These are phyloP conservation scores for Macaranga tanarius DNA, from an alignment of 441 rosid genomes.

Conservation along the genomic window DNA sequence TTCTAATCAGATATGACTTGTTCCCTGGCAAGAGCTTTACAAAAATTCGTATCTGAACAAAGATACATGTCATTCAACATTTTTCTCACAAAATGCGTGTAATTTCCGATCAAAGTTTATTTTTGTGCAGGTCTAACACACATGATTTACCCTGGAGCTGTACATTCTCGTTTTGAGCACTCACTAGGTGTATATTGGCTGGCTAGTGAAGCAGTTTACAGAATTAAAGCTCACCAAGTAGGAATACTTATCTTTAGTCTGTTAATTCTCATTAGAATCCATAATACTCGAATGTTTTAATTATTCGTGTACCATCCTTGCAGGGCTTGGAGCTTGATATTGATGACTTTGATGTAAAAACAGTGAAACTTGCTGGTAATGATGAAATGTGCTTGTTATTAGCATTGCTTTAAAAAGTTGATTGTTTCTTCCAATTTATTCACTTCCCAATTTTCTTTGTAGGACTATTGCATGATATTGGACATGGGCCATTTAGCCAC, in stretches of 20 bases:
- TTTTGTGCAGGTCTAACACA: slow-evolving; percentile 45
- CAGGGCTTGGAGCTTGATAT: slow-evolving; percentile 61
- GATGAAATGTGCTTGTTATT: slow-evolving; percentile 1
- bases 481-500: slow-evolving; percentile 85
- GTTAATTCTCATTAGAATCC: slow-evolving; percentile 18
- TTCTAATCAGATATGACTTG: no score
- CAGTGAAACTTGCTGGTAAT: slow-evolving; percentile 74
- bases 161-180: slow-evolving; percentile 78
- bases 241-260: slow-evolving; percentile 13
- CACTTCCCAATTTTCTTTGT: slow-evolving; percentile 7
- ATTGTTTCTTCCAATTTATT: slow-evolving; percentile 8
- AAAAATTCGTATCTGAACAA: not conserved
- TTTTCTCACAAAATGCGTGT: not conserved
- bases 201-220: slow-evolving; percentile 55
- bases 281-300: slow-evolving; percentile 15
- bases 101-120: not conserved
- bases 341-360: slow-evolving; percentile 43
- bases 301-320: slow-evolving; percentile 21
- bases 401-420: not conserved
- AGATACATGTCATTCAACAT: not conserved
- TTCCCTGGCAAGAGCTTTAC: no score
- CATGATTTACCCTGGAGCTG: slow-evolving; percentile 78
- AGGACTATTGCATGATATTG: slow-evolving; percentile 85
- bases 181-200: slow-evolving; percentile 68
- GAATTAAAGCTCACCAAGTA: slow-evolving; percentile 52